Evolutionary conservation across 106 monocot species (phyloP), one percentile per base, ranked within the genome.

Genomic region (Agapanthus africanus): DNA sequence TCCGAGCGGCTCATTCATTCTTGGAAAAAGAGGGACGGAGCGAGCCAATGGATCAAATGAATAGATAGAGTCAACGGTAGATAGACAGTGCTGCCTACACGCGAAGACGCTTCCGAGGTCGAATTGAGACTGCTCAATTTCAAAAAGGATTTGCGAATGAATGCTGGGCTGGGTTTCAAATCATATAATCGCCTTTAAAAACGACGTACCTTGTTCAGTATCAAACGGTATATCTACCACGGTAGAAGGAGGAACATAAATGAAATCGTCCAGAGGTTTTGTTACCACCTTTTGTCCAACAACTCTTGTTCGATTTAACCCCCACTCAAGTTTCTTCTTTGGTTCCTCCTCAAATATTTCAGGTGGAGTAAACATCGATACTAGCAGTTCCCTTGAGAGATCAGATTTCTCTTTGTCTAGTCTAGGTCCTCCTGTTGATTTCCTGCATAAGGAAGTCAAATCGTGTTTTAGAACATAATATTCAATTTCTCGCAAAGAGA

Each of bases 261-360:
- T 44, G 77, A 76, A 19, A 35, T 80, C 80, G 42, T 82, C 79
- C n/a, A 79, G 41, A 32, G 93, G 87, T 59, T 70, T 65, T 34
- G 69, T 74, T 31, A 90, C 78, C 13, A 66, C 49, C 30, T 47
- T 78, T 71, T 76, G 72, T 26, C 81, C 73, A 69, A 62, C 30
- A 11, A 67, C 62, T 79, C 75, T 90, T 10, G 50, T 81, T 77
- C 92, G 76, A 76, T 88, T 93, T 63, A 81, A 59, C 30, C 92
- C 92, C 72, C 74, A 74, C 51, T 79, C 84, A 26, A 76, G 46
- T 32, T 68, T 71, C 25, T 61, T 84, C 71, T 70, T 80, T 75
- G 79, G 71, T 54, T 88, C 85, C 40, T 82, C 82, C 30, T 65
- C 59, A 77, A 57, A 74, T 35, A 80, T 78, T 35, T 80, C 80